Evolutionary conservation across 306 rosid genomes (phyloP), one percentile per base, ranked within the genome.

Genomic region (Quillaja saponaria): DNA sequence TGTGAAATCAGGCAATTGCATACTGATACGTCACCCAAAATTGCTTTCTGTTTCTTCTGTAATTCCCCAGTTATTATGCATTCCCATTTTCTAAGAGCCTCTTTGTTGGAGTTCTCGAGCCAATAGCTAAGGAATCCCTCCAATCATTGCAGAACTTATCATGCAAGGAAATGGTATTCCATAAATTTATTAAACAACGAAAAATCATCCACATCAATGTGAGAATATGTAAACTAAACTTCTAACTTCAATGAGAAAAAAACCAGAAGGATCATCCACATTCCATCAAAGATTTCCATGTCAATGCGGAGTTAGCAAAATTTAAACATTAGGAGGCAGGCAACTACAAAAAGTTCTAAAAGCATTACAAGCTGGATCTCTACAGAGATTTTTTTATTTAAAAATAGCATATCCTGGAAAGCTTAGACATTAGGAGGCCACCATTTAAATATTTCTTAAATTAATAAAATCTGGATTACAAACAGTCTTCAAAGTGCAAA

Each of bases 61-160:
- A 82, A 59, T 58, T 82, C 87, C 71, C 98, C 95, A 10, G 76
- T 80, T 33, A 77, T 47, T 60, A 91, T 73, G 70, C 71, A 67
- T 59, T 82, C 92, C 98, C 96, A 91, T 78, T 88, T 91, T 68
- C 84, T 79, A 15, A 64, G 75, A 18, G 74, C 95, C 60, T 84
- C 87, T 13, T 79, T 90, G 72, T 78, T 76, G 4, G 87, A 84
- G 79, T 84, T 71, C 68, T 14, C 65, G 41, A 91, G 88, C 98
- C 96, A 91, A 71, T 65, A 25, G 92, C 88, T 53, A 88, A 82
- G 7, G 87, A 88, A 72, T 82, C 87, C 78, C 98, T 88, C 95
- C 79, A 59, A 82, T 91, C 96, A 31, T 82, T 83, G 76, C 79
- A 91, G 70, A 91, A 88, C 52, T 81, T 83, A 74, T 84, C 96